These are phyloP conservation scores for Gentiana dahurica DNA, from an alignment of 257 asterid species.

Conservation along the genomic window DNA sequence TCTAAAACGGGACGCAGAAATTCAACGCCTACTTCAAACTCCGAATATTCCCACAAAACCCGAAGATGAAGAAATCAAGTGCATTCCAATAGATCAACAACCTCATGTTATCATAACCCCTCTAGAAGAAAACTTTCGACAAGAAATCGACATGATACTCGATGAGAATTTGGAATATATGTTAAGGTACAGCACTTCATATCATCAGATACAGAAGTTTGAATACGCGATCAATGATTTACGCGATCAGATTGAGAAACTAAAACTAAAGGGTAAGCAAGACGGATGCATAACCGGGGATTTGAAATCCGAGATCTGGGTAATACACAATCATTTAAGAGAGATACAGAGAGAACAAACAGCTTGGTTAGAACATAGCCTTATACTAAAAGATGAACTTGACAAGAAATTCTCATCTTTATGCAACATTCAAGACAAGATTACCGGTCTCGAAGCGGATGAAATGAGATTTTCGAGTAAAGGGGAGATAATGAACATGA, in stretches of 20 bases:
- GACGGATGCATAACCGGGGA: slow-evolving; percentile 36
- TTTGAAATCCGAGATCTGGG: slow-evolving; percentile 57
- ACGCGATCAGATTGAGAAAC: slow-evolving; percentile 42
- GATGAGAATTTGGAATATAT: slow-evolving; percentile 87
- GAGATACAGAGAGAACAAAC: slow-evolving; percentile 74
- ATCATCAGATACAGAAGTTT: slow-evolving; percentile 83
- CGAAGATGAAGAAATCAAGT: slow-evolving; percentile 26
- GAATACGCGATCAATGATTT: slow-evolving; percentile 59
- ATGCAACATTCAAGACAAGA: slow-evolving; percentile 74
- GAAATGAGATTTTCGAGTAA: slow-evolving; percentile 67
- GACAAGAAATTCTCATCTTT: slow-evolving; percentile 52
- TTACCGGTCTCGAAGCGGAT: slow-evolving; percentile 59
- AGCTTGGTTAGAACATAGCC: slow-evolving; percentile 66
- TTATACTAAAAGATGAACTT: slow-evolving; percentile 54
- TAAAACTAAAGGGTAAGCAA: slow-evolving; percentile 37
- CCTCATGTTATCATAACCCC: slow-evolving; percentile 23
- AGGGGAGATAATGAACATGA: slow-evolving; percentile 88
- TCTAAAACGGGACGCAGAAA: slow-evolving; percentile 58
- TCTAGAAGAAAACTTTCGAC: slow-evolving; percentile 61
- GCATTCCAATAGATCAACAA: slow-evolving; percentile 14
- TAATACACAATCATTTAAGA: slow-evolving; percentile 73
- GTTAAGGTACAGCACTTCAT: slow-evolving; percentile 82
- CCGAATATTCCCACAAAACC: slow-evolving; percentile 22
- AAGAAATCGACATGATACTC: slow-evolving; percentile 59
- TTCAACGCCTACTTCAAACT: slow-evolving; percentile 37